Base-by-base conservation (phyloP, 345 rosid species). In the Geranium rotundifolium region DNA sequence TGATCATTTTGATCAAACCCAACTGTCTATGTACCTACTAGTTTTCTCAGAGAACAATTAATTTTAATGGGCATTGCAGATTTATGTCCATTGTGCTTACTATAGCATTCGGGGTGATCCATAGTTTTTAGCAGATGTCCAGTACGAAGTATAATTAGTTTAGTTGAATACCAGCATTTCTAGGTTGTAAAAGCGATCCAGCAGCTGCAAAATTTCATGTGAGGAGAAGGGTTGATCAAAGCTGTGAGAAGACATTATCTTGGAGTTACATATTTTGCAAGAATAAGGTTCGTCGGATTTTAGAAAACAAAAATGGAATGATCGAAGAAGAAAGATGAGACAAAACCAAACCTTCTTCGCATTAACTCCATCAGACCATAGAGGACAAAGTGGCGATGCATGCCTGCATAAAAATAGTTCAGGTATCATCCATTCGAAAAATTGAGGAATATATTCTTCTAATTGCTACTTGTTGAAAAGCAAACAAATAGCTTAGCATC, bases 311-410 rank as follows among this genome's bases (percentile, higher is more conserved):
- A 65, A 65, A 57, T 29, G 29, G 30, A 54, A 59, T 6, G 29
- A 57, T 39, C 52, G n/a, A 58, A 55, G 19, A 39, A 55, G 15
- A 64, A 57, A 31, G 14, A n/a, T 15, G 59, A 39, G 18, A 59
- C 6, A 16, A 30, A 57, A 60, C 27, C 69, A 71, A 79, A 92
- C 99, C 97, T 93, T 80, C 78, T 84, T 19, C 86, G 80, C 55
- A 93, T 83, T 76, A 79, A 88, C 56, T 90, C 99, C 97, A 88
- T 88, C 4, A 93, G 81, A 77, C 99, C 95, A 61, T 78, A 93
- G 34, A 93, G 83, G 73, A 90, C 88, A 74, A 93, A 90, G 74
- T 93, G 97, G 30, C 92, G 90, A 75, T 88, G 99, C 57, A 90
- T 76, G 66, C 99, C 99, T 90, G 85, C 78, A 67, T 13, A 37